A percentile compares a stretch with the other conserved stretches of the same genome.
Evolutionary conservation across 2,329 filamentous ascomycete species (phyloP).

Genomic region (Monosporascus sp.): DNA sequence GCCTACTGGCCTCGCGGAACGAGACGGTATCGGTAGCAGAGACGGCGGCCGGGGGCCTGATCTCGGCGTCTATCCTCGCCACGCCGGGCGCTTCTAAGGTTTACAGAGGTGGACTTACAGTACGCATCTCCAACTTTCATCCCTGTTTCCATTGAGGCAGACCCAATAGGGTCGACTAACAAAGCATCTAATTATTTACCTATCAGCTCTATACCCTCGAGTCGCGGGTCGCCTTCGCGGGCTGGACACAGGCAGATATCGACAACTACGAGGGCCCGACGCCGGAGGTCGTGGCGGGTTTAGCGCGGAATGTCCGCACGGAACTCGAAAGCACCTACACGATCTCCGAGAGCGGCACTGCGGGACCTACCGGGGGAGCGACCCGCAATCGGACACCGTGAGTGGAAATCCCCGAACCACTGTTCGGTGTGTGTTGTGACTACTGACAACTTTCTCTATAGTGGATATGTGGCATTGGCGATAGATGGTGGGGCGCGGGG

Average conservation of each 20-base stretch:
- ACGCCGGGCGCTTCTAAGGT: constrained; percentile 51
- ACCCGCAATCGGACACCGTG: constrained; percentile 49
- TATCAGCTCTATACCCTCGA: constrained; percentile 49
- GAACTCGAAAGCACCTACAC: constrained; percentile 52
- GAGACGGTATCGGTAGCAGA: constrained; percentile 58
- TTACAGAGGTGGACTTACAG: constrained; percentile 57
- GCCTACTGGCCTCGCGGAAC: constrained; percentile 47
- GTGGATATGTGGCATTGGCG: constrained; percentile 59
- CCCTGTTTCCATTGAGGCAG: background rate
- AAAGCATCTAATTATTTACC: constrained; percentile 5
- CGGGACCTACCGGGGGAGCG: constrained; percentile 55
- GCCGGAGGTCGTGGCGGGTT: constrained; percentile 47
- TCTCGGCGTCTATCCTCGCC: constrained; percentile 53
- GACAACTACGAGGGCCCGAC: constrained; percentile 54
- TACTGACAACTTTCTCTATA: constrained; percentile 20
- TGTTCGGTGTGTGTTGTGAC: too few species aligned
- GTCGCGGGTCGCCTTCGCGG: constrained; percentile 51
- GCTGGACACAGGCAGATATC: constrained; percentile 52
- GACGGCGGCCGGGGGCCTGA: constrained; percentile 60
- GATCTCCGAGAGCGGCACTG: constrained; percentile 56
- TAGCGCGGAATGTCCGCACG: constrained; percentile 52
- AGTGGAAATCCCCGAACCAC: constrained; percentile 16
- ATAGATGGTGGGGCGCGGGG: constrained; percentile 45
- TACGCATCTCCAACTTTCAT: background rate
- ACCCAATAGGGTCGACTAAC: background rate